Base-by-base conservation (phyloP, 2,329 filamentous ascomycete species). In the Seiridium unicorne region DNA sequence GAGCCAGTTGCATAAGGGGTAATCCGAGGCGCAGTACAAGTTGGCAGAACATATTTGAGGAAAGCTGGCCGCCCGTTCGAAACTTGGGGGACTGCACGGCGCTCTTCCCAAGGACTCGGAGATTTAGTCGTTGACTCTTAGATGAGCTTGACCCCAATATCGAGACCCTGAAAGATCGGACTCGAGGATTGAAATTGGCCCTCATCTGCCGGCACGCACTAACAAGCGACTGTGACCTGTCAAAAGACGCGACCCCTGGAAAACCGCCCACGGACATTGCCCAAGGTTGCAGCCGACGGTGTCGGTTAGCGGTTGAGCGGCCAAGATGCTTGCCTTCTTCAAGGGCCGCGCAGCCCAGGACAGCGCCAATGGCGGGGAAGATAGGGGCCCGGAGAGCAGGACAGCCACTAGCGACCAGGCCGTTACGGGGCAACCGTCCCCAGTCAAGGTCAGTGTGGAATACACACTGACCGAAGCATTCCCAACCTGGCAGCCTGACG, bases 381-480 rank as follows among this genome's bases (percentile, higher is more conserved):
- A 51, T 58, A 58, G 46, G 55, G 55, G 55, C 32, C 18, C 40
- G 13, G 51, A 48, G 7, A 18, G n/a, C 9, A n/a, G 36, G 5
- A 44, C 3, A 40, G 44, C 26, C 26, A n/a, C 42, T 44, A 47
- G 10, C 9, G 55, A 57, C 8, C 18, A 32, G 34, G 5, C 49
- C 36, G 57, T 46, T 59, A 48, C 57, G 40, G 18, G 38, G 48
- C 47, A 53, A 59, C 57, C 57, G 40, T n/a, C 10, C 38, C 48
- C 44, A 44, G 26, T 32, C 62, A 61, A 61, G 63, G 55, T 58
- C 18, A 51, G 38, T 58, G 64, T 66, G 58, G 62, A 62, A 60
- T 62, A 64, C 59, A 64, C 63, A 62, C 63, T 66, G 63, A 62
- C 63, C 56, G 64, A 65, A 64, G 63, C 68, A 62, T 66, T 65